phyloP scores from a whole-genome alignment of 2,329 filamentous ascomycete genomes.

The Botrytis squamosa region DNA sequence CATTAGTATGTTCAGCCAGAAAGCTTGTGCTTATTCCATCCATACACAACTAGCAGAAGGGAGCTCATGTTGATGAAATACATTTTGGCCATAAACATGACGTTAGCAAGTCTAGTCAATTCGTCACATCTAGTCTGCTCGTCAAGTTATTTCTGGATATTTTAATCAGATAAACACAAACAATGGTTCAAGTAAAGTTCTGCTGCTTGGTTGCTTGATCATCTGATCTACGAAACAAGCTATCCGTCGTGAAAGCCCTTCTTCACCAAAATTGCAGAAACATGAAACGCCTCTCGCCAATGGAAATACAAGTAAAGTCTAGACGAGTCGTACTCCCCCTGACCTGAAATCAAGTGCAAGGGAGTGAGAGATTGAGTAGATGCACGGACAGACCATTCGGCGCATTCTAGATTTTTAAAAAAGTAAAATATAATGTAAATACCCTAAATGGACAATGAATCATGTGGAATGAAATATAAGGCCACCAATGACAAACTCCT shows the following conservation, averaged over 20 bases:
- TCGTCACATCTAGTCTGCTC: neutral
- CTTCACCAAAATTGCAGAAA: neutral
- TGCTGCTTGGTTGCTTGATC: neutral
- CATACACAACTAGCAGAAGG: neutral
- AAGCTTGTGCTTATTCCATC: neutral
- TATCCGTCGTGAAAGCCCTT: neutral
- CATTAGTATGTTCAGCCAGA: neutral
- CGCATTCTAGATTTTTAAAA: neutral
- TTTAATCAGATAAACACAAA: neutral
- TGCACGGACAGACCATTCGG: too few species aligned
- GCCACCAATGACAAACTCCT: neutral
- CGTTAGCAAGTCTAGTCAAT: neutral
- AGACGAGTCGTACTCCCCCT: neutral
- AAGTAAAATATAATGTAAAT: neutral
- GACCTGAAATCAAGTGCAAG: neutral
- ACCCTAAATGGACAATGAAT: neutral
- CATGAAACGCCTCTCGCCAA: neutral
- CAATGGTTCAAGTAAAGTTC: neutral
- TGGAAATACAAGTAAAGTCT: neutral
- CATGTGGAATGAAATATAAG: neutral
- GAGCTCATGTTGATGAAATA: neutral
- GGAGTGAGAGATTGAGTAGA: neutral
- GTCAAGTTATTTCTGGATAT: neutral
- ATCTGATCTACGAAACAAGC: neutral
- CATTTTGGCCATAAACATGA: neutral